Conservation (phyloP, 768 basidiomycete genomes). For the Suillus plorans region DNA sequence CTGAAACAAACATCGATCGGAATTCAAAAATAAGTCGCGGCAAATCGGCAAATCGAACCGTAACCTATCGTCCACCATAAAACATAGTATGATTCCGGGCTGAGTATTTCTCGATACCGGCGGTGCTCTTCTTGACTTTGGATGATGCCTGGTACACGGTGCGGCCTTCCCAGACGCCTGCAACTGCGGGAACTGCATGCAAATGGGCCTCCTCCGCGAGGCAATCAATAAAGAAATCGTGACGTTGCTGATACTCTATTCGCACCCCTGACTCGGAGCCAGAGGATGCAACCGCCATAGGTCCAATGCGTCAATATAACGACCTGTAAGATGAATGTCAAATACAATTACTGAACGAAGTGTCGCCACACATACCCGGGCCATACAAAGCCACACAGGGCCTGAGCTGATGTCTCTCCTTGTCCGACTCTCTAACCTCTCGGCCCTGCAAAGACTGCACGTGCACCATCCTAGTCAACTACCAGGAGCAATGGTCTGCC, state of each 20-base stretch:
- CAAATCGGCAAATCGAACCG: too few relatives aligned
- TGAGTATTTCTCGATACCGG: constrained; percentile 40
- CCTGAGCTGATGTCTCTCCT: constrained; percentile 66
- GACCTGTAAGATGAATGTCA: constrained; percentile 30
- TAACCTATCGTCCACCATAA: too few relatives aligned
- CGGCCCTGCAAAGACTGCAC: constrained; percentile 74
- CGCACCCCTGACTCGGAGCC: constrained; percentile 76
- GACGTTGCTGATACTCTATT: constrained; percentile 54
- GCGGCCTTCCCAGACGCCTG: constrained; percentile 34
- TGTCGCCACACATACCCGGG: constrained; percentile 32
- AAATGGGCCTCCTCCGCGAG: constrained; percentile 64
- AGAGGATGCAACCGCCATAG: constrained; percentile 69
- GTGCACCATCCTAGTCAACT: constrained; percentile 80
- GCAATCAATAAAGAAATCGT: constrained; percentile 64
- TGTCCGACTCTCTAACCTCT: constrained; percentile 70
- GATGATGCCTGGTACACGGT: constrained; percentile 46
- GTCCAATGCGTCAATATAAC: constrained; percentile 69
- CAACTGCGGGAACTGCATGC: constrained; percentile 31
- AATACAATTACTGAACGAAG: constrained; percentile 1
- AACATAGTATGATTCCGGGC: constrained; percentile 32
- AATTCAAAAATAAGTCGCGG: too few relatives aligned
- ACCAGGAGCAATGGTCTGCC: constrained; percentile 75
- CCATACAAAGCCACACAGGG: constrained; percentile 70
- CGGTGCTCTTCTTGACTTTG: constrained; percentile 27
- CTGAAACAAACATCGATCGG: too few relatives aligned